Evolutionary conservation across 805 yeast species (phyloP), one percentile per base, ranked within the genome.

Genomic region (Candida parachauliodes): DNA sequence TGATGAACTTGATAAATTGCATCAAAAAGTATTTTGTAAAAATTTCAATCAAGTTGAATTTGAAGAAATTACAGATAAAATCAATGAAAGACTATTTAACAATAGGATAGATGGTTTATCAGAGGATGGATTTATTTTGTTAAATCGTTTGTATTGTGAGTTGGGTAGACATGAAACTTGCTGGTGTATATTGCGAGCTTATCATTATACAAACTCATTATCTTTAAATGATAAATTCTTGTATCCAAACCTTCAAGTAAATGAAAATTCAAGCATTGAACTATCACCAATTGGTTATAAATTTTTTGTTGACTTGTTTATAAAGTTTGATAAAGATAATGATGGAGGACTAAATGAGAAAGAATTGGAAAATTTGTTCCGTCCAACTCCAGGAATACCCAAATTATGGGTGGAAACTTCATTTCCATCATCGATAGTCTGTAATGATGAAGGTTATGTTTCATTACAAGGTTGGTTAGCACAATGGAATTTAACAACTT

Each of bases 391-490:
- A 0, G 98, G 97, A 0, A 70, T 88, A 1, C 99, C 99, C 0
- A 71, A 70, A 40, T 66, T 84, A 6, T 93, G 99, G 99, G 70
- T 72, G 25, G 88, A 85, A 10, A 74, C 86, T 0, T 81, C 81
- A 46, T 93, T 93, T 53, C 99, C 99, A 0, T 68, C 74, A 18
- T 78, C 95, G 1, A 86, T 95, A 8, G 96, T 91, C 1, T 77
- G 95, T 37, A 89, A 88, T 54, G 96, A 88, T 46, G 81, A 80
- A 45, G 97, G 96, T 0, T 76, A 79, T 54, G 88, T 93, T 3
- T 88, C 98, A 0, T 60, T 93, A 19, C 98, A 94, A 62, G 98
- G 99, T 2, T 93, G 99, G 99, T 63, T 93, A 26, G 98, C 98
- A 0, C 98, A 91, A 52, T 93, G 99, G 99, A 83, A 91, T 49